Conservation (phyloP, 1,284 basidiomycete species). For the Neonothopanus nambi region DNA sequence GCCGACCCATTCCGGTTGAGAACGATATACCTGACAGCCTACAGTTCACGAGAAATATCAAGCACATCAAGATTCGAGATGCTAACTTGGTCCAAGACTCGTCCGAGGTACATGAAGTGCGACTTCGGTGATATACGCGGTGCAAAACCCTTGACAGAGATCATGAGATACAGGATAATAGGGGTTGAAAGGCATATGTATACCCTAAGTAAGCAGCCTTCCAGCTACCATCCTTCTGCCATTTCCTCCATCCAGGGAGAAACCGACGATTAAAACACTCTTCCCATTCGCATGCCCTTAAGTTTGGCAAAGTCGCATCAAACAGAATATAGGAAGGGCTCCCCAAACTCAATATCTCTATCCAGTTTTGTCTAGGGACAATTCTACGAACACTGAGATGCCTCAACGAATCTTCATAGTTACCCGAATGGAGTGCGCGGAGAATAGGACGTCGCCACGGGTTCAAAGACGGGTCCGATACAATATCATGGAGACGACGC, state of each 20-base stretch:
- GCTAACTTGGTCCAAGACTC: constrained; percentile 79
- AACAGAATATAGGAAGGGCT: constrained; percentile 61
- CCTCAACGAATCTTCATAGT: constrained; percentile 52
- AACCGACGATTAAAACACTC: constrained; percentile 69
- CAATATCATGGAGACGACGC: constrained; percentile 51
- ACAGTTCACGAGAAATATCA: constrained; percentile 6
- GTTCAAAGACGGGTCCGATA: constrained; percentile 64
- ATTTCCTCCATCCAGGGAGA: constrained; percentile 68
- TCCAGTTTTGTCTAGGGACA: constrained; percentile 74
- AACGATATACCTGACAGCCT: constrained; percentile 58
- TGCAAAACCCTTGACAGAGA: constrained; percentile 48
- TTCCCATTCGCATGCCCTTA: constrained; percentile 66
- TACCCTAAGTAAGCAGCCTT: constrained; percentile 57
- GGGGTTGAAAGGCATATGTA: constrained; percentile 12
- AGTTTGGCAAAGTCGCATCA: constrained; percentile 64
- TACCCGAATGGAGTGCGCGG: constrained; percentile 46
- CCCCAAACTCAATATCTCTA: constrained; percentile 66
- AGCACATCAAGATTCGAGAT: constrained; percentile 1
- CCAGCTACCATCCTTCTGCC: constrained; percentile 59
- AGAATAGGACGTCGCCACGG: constrained; percentile 73
- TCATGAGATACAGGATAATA: constrained; percentile 1
- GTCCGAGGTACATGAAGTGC: constrained; percentile 68
- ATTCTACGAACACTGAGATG: constrained; percentile 58
- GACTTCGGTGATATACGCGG: constrained; percentile 65
- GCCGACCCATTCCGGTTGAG: constrained; percentile 73